Percentiles rank a stretch among this genome's conserved stretches.
Conservation (phyloP, 169 alveolate genomes). For the Eimeria maxima region DNA sequence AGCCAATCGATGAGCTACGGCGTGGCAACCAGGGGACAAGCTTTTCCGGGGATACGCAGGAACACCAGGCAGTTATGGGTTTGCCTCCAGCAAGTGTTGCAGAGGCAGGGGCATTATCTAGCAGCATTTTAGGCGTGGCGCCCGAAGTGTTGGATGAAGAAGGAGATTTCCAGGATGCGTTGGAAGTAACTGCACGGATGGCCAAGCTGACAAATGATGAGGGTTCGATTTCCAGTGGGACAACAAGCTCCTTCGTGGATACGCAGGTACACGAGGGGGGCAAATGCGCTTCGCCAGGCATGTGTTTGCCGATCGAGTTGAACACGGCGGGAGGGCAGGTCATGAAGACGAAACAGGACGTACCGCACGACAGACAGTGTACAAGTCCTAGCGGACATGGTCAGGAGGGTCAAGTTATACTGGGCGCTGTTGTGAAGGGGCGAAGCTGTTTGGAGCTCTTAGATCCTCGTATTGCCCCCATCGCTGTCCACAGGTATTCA, state of each 20-base stretch:
- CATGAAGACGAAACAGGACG: too few relatives aligned
- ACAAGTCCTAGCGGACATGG: background rate
- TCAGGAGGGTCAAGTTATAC: too few relatives aligned
- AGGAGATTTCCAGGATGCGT: background rate
- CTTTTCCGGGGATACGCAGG: background rate
- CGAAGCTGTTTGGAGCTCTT: background rate
- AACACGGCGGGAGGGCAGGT: too few relatives aligned
- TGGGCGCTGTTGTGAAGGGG: background rate
- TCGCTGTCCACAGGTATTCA: background rate
- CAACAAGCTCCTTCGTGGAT: background rate
- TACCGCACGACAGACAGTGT: too few relatives aligned
- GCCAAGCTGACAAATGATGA: background rate
- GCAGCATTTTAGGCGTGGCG: background rate
- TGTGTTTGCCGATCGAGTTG: too few relatives aligned
- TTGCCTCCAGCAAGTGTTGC: background rate
- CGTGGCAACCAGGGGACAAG: background rate
- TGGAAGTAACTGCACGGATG: background rate
- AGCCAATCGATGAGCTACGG: background rate
- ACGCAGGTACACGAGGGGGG: too few relatives aligned
- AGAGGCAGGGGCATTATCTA: background rate
- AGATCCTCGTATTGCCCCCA: background rate
- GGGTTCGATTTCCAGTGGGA: background rate
- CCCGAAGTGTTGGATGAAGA: background rate
- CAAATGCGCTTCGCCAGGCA: too few relatives aligned
- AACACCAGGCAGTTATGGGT: background rate